Conservation (phyloP, 2,329 filamentous ascomycete species). For the Teratosphaeria nubilosa region DNA sequence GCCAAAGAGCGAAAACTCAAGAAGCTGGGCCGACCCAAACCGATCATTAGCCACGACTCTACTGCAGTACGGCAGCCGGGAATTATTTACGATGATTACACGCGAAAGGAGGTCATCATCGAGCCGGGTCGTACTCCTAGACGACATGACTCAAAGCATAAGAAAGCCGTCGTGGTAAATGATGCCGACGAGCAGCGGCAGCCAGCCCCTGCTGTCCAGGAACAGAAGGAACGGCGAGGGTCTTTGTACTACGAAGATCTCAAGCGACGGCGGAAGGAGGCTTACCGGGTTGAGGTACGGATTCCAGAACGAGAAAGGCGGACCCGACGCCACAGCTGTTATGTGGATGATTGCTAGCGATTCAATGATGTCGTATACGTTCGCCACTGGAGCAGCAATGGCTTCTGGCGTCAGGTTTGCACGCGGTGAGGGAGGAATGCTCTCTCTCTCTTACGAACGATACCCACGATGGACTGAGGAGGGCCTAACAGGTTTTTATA, state of each 20-base stretch:
- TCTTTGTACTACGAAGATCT: conserved; percentile 33
- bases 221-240: conserved; percentile 23
- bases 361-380: not conserved
- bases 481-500: not conserved
- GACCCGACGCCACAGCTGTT: not conserved
- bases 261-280: conserved; percentile 24
- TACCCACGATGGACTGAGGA: not conserved
- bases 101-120: conserved; percentile 4
- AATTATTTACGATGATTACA: conserved; percentile 7
- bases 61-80: conserved; percentile 7
- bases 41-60: conserved; percentile 35
- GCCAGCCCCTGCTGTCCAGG: not conserved
- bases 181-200: conserved; percentile 12
- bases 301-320: conserved; percentile 20
- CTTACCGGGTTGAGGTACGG: conserved; percentile 32
- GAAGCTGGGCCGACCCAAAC: conserved; percentile 20
- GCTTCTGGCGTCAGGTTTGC: not conserved
- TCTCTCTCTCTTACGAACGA: not conserved
- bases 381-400: not conserved
- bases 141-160: conserved; percentile 3
- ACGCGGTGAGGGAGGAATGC: not conserved
- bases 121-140: conserved; percentile 7
- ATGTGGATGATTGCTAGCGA: not conserved
- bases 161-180: conserved; percentile 10
- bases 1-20: conserved; percentile 32